phyloP scores from a whole-genome alignment of 257 asterid genomes.

The Parsonsia alboflavescens region DNA sequence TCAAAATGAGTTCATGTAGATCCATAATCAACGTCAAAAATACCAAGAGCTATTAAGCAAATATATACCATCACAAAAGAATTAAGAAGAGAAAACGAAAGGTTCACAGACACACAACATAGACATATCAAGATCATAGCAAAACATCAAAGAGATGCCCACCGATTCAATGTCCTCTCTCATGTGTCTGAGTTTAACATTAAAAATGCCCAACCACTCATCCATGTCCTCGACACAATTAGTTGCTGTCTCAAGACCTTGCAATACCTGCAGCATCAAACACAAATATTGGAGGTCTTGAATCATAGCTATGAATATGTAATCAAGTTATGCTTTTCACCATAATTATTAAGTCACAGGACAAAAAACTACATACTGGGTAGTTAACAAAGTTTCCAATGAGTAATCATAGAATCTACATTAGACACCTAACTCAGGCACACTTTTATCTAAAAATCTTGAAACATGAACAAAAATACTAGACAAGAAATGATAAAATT shows the following conservation, averaged over 20 bases:
- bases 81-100: neutral
- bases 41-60: neutral
- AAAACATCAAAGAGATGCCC: conserved; percentile 21
- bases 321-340: neutral
- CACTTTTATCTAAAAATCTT: neutral
- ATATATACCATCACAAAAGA: neutral
- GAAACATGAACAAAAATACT: neutral
- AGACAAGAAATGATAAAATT: neutral
- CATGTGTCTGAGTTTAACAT: conserved; percentile 95
- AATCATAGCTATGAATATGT: neutral
- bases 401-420: neutral
- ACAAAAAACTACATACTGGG: neutral
- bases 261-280: conserved; percentile 62
- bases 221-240: conserved; percentile 97
- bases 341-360: neutral
- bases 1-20: neutral
- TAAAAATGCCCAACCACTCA: conserved; percentile 94
- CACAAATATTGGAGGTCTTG: conserved; percentile 13
- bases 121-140: conserved; percentile 9
- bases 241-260: conserved; percentile 73
- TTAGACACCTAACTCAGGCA: neutral
- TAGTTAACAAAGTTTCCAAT: neutral
- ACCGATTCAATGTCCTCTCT: conserved; percentile 99
- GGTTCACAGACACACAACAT: neutral
- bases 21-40: neutral